A percentile compares a stretch with the other conserved stretches of the same genome.
Conservation (phyloP, 805 yeast species). For the Pichia deserticola region DNA sequence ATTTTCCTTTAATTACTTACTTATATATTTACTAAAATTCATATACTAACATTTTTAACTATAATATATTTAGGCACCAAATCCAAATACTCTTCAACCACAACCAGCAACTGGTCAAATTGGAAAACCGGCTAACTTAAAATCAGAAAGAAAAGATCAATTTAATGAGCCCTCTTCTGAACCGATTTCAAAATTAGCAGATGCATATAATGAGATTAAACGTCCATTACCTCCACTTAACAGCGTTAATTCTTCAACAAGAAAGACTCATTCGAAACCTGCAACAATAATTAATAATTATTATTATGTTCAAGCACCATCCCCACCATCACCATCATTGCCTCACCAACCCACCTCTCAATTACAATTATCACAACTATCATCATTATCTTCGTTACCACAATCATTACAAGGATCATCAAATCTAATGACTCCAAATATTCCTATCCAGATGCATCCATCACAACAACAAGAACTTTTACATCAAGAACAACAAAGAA, state of each 20-base stretch:
- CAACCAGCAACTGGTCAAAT: slow-evolving; percentile 17
- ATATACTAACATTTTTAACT: no score
- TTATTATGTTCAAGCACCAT: slow-evolving; percentile 14
- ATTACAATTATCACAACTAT: no score
- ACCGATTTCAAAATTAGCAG: slow-evolving; percentile 7
- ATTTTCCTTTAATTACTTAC: background rate
- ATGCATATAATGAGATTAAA: background rate
- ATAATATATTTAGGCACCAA: slow-evolving; percentile 9
- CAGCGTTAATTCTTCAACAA: background rate
- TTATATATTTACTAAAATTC: no score
- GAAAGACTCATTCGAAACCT: background rate
- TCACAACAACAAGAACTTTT: no score
- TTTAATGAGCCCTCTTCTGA: slow-evolving; percentile 1
- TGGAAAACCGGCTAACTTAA: background rate
- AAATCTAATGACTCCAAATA: no score
- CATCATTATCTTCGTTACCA: no score
- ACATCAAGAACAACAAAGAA: no score
- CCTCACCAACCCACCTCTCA: no score
- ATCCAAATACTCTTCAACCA: slow-evolving; percentile 15
- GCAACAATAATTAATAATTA: slow-evolving; percentile 17
- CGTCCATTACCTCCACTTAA: background rate
- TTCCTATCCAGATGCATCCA: background rate
- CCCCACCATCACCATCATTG: background rate
- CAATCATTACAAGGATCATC: no score
- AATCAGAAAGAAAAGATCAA: background rate